Evolutionary conservation across 2,329 filamentous ascomycete species (phyloP), one percentile per base, ranked within the genome.

Genomic region (Drechslerella dactyloides): DNA sequence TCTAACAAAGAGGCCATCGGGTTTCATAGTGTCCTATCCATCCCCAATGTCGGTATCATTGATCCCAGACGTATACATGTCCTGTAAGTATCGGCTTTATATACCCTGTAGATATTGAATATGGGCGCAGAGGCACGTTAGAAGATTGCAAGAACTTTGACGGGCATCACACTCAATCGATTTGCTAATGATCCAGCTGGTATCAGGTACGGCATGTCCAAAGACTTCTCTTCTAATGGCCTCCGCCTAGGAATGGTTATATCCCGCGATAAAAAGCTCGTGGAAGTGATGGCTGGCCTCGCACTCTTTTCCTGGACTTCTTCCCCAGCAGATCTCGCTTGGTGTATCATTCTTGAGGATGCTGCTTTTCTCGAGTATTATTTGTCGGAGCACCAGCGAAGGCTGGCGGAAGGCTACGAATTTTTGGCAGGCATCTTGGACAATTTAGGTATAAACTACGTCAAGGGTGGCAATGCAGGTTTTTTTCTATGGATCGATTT

Each of bases 201-300:
- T 13, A 44, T n/a, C 24, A 19, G 30, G n/a, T 81, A 82, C 77
- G 79, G 80, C 15, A 78, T 81, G 74, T 80, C 78, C 56, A 82
- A 84, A 74, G 84, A 85, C 76, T 87, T 87, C 76, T 83, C 84
- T 19, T 82, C 83, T 24, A 85, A 85, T 50, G 85, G 85, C 0
- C 77, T 86, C 6, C 81, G 85, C 0, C 68, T 86, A 1, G 85
- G 85, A 0, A 79, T 78, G 17, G 77, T 85, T n/a, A 78, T 85
- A 24, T 83, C 82, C 2, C 83, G 83, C 58, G 84, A 83, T 62
- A 55, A 74, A 1, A 74, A 76, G 0, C 74, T 85, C 0, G 79
- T 81, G 48, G 65, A 74, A 2, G 81, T 82, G 0, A 61, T 84
- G 2, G 75, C 78, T 1, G 78, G 78, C 1, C 78, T 81, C 4